Evolutionary conservation across 306 rosid genomes (phyloP).

Genomic region (Parietaria judaica): DNA sequence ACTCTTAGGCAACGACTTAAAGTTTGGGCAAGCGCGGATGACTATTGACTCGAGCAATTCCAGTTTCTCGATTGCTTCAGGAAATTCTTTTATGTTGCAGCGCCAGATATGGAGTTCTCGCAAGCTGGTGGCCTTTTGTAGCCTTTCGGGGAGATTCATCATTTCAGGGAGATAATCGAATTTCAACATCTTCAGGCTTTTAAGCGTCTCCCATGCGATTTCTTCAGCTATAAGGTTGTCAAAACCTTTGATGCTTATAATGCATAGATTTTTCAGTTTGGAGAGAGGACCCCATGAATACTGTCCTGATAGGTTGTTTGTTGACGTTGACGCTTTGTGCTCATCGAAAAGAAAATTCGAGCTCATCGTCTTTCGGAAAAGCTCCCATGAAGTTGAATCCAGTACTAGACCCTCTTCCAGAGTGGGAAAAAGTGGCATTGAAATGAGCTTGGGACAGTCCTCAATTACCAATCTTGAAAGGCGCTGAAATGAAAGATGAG

Average conservation of each 20-base stretch:
- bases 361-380: background rate
- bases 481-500: background rate
- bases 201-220: slow-evolving; percentile 7
- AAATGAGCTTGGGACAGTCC: slow-evolving; percentile 5
- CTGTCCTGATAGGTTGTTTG: too few relatives aligned
- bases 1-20: background rate
- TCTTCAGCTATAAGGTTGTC: too few relatives aligned
- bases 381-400: background rate
- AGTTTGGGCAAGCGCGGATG: background rate
- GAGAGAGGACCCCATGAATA: background rate
- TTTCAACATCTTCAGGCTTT: background rate
- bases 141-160: slow-evolving; percentile 7
- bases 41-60: background rate
- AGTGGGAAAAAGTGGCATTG: slow-evolving; percentile 6
- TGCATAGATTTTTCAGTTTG: background rate
- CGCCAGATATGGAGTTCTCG: background rate
- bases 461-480: background rate
- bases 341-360: background rate
- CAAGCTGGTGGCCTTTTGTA: slow-evolving; percentile 1
- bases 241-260: background rate
- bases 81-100: slow-evolving; percentile 7
- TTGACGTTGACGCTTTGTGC: background rate
- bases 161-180: slow-evolving; percentile 11
- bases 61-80: slow-evolving; percentile 1
- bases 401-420: background rate